phyloP scores from a whole-genome alignment of 805 yeast species.

The Metschnikowia shivogae region DNA sequence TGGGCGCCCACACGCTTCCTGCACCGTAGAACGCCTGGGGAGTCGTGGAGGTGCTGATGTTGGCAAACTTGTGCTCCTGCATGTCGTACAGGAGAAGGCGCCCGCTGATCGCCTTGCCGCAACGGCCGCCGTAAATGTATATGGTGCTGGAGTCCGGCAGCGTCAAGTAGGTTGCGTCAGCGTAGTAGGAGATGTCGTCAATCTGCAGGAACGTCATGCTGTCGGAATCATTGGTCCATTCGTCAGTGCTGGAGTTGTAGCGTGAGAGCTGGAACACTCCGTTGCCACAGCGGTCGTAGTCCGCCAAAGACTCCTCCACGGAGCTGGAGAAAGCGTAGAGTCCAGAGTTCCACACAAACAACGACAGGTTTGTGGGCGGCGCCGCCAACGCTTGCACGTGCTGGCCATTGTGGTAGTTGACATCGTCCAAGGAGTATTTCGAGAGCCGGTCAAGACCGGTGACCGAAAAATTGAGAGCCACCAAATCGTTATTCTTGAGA shows the following conservation, averaged over 20 bases:
- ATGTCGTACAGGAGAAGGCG: slow-evolving; percentile 46
- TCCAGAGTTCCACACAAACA: slow-evolving; percentile 25
- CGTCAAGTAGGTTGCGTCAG: slow-evolving; percentile 40
- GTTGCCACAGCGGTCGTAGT: slow-evolving; percentile 24
- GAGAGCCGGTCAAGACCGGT: slow-evolving; percentile 23
- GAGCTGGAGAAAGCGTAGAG: slow-evolving; percentile 29
- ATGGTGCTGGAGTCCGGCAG: slow-evolving; percentile 34
- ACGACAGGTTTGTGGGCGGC: slow-evolving; percentile 32
- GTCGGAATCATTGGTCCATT: slow-evolving; percentile 19
- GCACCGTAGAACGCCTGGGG: slow-evolving; percentile 58
- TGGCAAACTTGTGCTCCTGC: slow-evolving; percentile 25
- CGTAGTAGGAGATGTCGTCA: slow-evolving; percentile 28
- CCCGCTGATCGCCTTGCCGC: slow-evolving; percentile 27
- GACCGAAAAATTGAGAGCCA: slow-evolving; percentile 33
- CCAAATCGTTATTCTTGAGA: slow-evolving; percentile 34
- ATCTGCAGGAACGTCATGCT: slow-evolving; percentile 21
- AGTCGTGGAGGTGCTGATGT: slow-evolving; percentile 45
- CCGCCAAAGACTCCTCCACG: neutral
- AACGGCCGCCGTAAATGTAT: slow-evolving; percentile 54
- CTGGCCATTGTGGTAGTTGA: slow-evolving; percentile 21
- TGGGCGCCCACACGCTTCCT: slow-evolving; percentile 39
- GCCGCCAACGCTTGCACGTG: slow-evolving; percentile 19
- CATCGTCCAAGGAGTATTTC: slow-evolving; percentile 10
- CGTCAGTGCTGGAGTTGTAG: slow-evolving; percentile 16
- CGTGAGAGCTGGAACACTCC: slow-evolving; percentile 23